Evolutionary conservation across 441 rosid genomes (phyloP), one percentile per base, ranked within the genome.

Genomic region (Raphanus hybrid): DNA sequence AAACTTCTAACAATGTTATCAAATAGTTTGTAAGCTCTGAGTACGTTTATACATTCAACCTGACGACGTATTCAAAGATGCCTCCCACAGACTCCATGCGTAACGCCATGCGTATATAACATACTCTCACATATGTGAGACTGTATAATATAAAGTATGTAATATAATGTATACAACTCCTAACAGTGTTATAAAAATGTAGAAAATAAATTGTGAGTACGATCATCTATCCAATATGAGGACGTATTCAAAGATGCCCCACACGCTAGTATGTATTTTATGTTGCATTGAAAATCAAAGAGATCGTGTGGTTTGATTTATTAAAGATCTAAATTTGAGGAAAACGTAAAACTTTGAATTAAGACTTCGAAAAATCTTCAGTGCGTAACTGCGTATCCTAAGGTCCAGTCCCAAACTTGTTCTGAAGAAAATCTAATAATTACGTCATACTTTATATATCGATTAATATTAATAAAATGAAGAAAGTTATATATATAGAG

Each of bases 201-300:
- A 54, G 26, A 54, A 54, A 14, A 50, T 54, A 15, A 54, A 4
- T 15, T 54, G 10, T 16, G 59, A 70, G 65, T 45, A 55, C 32
- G n/a, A 70, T 54, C 10, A 71, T 72, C 43, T 7, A 65, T 15
- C 18, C 0, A 8, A 15, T 60, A 67, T 37, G 70, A 55, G 32
- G 71, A 74, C 78, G 78, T 34, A 69, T 79, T 79, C 78, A 74
- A 79, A 69, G 67, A 10, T 79, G 62, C 45, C 82, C 75, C 75
- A 78, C 82, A 69, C 71, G 82, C 45, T 69, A 67, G 69, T 67
- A 8, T 45, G 11, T 54, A 54, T 54, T 50, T 54, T 54, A 54
- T 15, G 59, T 54, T 15, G 10, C 59, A 54, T 16, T 54, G 59
- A 54, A 54, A 54, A 54, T 54, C 26, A 54, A 16, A 54, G 26